Conservation (phyloP, 2,329 filamentous ascomycete species). For the Cadophora malorum region DNA sequence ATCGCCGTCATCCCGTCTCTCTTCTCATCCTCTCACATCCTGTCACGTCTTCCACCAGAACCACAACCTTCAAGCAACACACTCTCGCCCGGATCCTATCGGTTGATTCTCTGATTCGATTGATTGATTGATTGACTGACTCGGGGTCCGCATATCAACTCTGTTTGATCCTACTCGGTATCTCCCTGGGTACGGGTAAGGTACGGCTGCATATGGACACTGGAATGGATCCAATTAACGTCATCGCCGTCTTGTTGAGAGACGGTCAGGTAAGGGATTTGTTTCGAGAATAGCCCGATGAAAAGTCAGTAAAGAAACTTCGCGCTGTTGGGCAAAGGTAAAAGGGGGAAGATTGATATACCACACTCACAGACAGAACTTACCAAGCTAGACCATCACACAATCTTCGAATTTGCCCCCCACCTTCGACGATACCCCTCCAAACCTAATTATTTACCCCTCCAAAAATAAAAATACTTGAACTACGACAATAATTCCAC, state of each 20-base stretch:
- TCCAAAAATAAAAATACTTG: too few relatives aligned
- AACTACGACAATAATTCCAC: too few relatives aligned
- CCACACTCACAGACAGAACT: slow-evolving; percentile 28
- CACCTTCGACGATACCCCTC: slow-evolving; percentile 17
- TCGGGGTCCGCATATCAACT: slow-evolving; percentile 3
- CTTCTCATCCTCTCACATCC: slow-evolving; percentile 1
- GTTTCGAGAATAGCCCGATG: slow-evolving; percentile 20
- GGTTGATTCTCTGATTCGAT: slow-evolving; percentile 8
- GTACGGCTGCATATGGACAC: slow-evolving; percentile 7
- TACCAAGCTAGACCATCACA: slow-evolving; percentile 21
- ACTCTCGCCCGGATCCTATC: neutral
- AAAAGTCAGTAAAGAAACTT: slow-evolving; percentile 33
- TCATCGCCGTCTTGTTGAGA: slow-evolving; percentile 34
- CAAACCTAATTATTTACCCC: neutral
- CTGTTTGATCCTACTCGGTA: slow-evolving; percentile 2
- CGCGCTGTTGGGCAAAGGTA: slow-evolving; percentile 19
- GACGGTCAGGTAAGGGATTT: slow-evolving; percentile 7
- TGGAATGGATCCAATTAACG: slow-evolving; percentile 23
- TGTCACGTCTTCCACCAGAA: neutral
- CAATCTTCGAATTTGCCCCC: slow-evolving; percentile 15
- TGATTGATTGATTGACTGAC: slow-evolving; percentile 1
- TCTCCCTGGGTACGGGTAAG: neutral
- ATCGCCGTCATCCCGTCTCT: neutral
- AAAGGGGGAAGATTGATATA: slow-evolving; percentile 26
- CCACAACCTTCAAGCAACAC: neutral